phyloP scores from a whole-genome alignment of 371 early-diverging fungal species.

The Enteropsectra breve region DNA sequence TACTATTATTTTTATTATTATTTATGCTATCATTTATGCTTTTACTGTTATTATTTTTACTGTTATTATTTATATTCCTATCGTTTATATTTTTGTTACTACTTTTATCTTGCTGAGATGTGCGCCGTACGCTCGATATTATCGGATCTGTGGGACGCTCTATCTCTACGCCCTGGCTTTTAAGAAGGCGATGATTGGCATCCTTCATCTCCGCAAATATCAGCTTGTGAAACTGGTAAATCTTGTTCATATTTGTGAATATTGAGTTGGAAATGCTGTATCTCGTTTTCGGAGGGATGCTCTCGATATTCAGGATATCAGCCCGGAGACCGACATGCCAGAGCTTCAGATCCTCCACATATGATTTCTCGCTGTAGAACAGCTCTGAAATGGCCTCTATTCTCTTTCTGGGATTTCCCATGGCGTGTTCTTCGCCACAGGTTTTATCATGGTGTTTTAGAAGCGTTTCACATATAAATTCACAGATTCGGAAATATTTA shows the following conservation, averaged over 20 bases:
- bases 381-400: slow-evolving; percentile 50
- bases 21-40: too few species aligned
- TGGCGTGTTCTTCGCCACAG: background rate
- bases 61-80: too few species aligned
- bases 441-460: too few species aligned
- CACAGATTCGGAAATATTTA: too few species aligned
- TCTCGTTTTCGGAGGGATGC: slow-evolving; percentile 20
- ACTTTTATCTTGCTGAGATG: background rate
- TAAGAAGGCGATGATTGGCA: background rate
- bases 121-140: too few species aligned
- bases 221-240: slow-evolving; percentile 6
- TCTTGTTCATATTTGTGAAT: slow-evolving; percentile 41
- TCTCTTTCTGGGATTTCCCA: slow-evolving; percentile 26
- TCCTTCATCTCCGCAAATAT: background rate
- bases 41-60: too few species aligned
- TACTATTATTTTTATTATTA: background rate
- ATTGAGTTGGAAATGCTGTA: slow-evolving; percentile 39
- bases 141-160: too few species aligned
- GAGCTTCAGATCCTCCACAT: slow-evolving; percentile 38
- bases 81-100: background rate
- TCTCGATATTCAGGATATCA: slow-evolving; percentile 30
- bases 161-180: too few species aligned
- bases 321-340: slow-evolving; percentile 45
- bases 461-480: too few species aligned
- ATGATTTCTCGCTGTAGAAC: slow-evolving; percentile 45